Conservation (phyloP, 2,329 filamentous ascomycete species). For the Teratosphaeriaceae sp. region DNA sequence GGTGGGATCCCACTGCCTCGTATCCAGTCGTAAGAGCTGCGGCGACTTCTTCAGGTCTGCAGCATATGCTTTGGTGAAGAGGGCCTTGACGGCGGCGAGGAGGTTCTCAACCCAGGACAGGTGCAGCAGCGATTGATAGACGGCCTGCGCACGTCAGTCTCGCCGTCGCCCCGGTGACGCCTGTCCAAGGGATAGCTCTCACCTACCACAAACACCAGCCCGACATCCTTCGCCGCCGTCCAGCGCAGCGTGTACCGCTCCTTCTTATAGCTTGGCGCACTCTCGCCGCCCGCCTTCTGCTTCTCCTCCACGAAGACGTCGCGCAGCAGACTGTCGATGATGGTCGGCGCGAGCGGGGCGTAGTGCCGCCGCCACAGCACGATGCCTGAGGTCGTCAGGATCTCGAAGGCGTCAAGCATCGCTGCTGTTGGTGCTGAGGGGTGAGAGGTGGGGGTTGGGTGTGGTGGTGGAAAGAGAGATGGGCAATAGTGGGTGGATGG, state of each 20-base stretch:
- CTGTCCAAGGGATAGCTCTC: slow-evolving; percentile 2
- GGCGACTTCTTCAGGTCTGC: slow-evolving; percentile 79
- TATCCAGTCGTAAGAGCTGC: slow-evolving; percentile 71
- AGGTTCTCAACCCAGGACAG: slow-evolving; percentile 96
- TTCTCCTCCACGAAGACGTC: slow-evolving; percentile 97
- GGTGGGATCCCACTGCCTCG: slow-evolving; percentile 77
- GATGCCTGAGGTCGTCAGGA: slow-evolving; percentile 90
- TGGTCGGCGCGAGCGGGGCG: slow-evolving; percentile 66
- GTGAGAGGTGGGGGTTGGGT: too few relatives aligned
- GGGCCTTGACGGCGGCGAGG: slow-evolving; percentile 85
- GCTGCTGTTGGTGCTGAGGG: slow-evolving; percentile 11
- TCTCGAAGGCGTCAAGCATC: slow-evolving; percentile 97
- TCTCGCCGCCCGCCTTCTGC: slow-evolving; percentile 51
- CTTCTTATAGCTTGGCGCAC: slow-evolving; percentile 67
- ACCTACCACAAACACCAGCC: slow-evolving; percentile 87
- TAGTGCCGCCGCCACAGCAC: slow-evolving; percentile 94
- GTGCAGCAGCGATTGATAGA: slow-evolving; percentile 92
- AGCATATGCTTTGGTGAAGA: slow-evolving; percentile 86
- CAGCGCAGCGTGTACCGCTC: slow-evolving; percentile 95
- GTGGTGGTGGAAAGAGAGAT: not conserved
- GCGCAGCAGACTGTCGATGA: slow-evolving; percentile 91
- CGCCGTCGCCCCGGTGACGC: slow-evolving; percentile 8
- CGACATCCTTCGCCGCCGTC: slow-evolving; percentile 86
- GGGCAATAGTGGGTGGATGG: slow-evolving; percentile 1
- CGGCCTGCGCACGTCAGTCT: slow-evolving; percentile 55